Percentiles rank a stretch among this genome's conserved stretches.
phyloP scores from a whole-genome alignment of 2,329 filamentous ascomycete species.

The Knufia fluminis region DNA sequence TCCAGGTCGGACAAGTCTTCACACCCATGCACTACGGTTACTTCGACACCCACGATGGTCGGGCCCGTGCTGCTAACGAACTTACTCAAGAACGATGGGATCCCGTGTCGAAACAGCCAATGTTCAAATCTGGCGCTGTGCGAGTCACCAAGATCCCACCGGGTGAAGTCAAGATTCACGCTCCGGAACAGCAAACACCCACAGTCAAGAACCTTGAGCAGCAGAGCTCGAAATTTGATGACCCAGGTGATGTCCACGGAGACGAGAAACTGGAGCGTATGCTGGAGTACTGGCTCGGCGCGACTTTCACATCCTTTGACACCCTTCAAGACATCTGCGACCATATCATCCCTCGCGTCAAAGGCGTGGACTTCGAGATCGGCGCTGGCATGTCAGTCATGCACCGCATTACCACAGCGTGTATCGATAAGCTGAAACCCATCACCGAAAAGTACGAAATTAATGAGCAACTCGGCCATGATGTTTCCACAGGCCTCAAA shows the following conservation, averaged over 20 bases:
- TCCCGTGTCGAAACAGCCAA: conserved; percentile 31
- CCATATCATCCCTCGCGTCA: conserved; percentile 22
- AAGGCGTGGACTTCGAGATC: conserved; percentile 26
- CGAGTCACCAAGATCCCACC: conserved; percentile 27
- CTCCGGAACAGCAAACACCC: conserved; percentile 23
- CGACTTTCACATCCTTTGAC: conserved; percentile 25
- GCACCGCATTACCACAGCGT: conserved; percentile 22
- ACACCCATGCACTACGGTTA: conserved; percentile 35
- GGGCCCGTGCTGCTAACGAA: conserved; percentile 31
- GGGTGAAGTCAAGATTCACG: conserved; percentile 13
- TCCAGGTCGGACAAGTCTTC: conserved; percentile 28
- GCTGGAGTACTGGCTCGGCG: conserved; percentile 29
- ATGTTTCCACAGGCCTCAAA: conserved; percentile 20
- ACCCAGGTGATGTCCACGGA: conserved; percentile 7
- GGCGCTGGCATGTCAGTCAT: conserved; percentile 26
- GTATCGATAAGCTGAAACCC: conserved; percentile 20
- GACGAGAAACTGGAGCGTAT: conserved; percentile 21
- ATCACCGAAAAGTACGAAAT: conserved; percentile 25
- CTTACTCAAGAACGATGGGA: conserved; percentile 30
- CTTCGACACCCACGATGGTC: conserved; percentile 28
- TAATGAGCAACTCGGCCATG: conserved; percentile 21
- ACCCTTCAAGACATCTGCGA: conserved; percentile 24
- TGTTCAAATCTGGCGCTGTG: conserved; percentile 31
- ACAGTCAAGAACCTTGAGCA: conserved; percentile 18
- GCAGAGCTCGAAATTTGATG: conserved; percentile 3